Evolutionary conservation across 169 alveolate genomes (phyloP).

Genomic region (Babesia bovis): DNA sequence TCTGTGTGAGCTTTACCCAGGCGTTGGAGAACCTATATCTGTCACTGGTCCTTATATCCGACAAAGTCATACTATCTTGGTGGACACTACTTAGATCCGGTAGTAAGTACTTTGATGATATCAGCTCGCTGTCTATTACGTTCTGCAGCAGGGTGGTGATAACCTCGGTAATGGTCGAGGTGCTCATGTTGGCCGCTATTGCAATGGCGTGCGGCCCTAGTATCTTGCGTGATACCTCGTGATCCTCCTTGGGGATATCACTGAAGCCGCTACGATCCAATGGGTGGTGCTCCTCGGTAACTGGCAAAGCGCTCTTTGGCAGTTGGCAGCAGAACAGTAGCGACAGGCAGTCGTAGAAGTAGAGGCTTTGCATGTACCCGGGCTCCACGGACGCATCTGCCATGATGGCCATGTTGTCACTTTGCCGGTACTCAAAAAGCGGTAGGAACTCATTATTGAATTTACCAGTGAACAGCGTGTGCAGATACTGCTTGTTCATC

Average conservation of each 20-base stretch:
- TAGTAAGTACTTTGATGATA: background rate
- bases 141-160: background rate
- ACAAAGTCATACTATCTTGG: background rate
- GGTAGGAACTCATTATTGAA: no score
- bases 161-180: slow-evolving; percentile 11
- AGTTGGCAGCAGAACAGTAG: background rate
- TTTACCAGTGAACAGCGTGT: no score
- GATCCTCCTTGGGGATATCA: background rate
- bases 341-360: slow-evolving; percentile 14
- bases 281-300: no score
- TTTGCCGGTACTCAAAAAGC: slow-evolving; percentile 7
- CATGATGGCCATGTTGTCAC: slow-evolving; percentile 23
- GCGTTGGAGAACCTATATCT: background rate
- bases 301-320: background rate
- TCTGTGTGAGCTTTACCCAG: slow-evolving; percentile 2
- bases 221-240: slow-evolving; percentile 3
- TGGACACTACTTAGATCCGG: no score
- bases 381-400: slow-evolving; percentile 22
- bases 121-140: slow-evolving; percentile 17
- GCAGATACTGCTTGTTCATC: slow-evolving; percentile 1
- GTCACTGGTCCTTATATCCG: background rate
- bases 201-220: background rate
- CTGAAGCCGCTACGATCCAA: background rate
- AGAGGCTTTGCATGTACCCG: slow-evolving; percentile 9
- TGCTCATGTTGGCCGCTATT: slow-evolving; percentile 7